Conservation (phyloP, 352 stramenopile genomes). For the Globisporangium iwayamae region DNA sequence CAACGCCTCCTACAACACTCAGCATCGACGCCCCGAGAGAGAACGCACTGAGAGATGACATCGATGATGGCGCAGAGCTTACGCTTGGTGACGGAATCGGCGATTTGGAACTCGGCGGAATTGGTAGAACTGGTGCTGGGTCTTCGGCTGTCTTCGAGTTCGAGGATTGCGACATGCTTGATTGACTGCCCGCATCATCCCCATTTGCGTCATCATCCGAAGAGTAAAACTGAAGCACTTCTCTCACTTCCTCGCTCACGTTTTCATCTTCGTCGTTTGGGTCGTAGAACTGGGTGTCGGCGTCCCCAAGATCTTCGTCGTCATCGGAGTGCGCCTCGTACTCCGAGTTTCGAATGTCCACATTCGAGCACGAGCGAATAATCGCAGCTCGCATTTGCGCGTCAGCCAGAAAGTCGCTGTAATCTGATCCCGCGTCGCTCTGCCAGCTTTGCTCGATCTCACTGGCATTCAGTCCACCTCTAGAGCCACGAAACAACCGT, state of each 20-base stretch:
- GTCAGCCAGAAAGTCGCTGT: slow-evolving; percentile 73
- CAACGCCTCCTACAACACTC: slow-evolving; percentile 62
- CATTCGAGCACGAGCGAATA: slow-evolving; percentile 62
- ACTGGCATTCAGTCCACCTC: slow-evolving; percentile 17
- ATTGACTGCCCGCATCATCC: background rate
- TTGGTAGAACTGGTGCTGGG: background rate
- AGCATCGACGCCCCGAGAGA: slow-evolving; percentile 60
- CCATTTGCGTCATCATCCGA: background rate
- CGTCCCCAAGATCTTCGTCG: slow-evolving; percentile 32
- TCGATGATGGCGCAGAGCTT: slow-evolving; percentile 19
- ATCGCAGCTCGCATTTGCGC: slow-evolving; percentile 79
- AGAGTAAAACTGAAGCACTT: slow-evolving; percentile 2
- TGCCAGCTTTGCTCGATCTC: slow-evolving; percentile 59
- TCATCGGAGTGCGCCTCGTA: slow-evolving; percentile 51
- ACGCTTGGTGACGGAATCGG: slow-evolving; percentile 13
- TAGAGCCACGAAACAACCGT: slow-evolving; percentile 29
- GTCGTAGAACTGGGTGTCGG: slow-evolving; percentile 39
- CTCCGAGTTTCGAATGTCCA: slow-evolving; percentile 26
- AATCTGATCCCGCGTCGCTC: slow-evolving; percentile 72
- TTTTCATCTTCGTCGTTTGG: slow-evolving; percentile 19
- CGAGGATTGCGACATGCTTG: background rate
- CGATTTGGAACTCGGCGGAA: slow-evolving; percentile 18
- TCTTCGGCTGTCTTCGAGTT: background rate
- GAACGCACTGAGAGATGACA: slow-evolving; percentile 36
- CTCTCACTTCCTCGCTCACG: slow-evolving; percentile 20